phyloP scores from a whole-genome alignment of 768 basidiomycete genomes.

The Mrakia blollopis region DNA sequence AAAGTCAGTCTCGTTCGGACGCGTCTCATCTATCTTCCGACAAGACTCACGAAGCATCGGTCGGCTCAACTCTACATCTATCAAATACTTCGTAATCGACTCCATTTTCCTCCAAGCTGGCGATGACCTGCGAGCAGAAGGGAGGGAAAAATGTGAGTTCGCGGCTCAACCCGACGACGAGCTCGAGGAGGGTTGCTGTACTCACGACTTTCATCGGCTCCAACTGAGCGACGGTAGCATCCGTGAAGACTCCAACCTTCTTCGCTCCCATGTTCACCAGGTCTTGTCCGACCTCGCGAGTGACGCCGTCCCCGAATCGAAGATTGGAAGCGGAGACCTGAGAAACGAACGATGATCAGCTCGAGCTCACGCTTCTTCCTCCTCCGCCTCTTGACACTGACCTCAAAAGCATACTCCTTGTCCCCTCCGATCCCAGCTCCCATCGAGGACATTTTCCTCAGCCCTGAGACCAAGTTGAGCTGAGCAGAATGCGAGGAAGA shows the following conservation, averaged over 20 bases:
- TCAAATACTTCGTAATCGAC: slow-evolving; percentile 78
- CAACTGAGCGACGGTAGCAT: slow-evolving; percentile 74
- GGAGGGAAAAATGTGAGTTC: not conserved
- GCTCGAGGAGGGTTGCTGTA: slow-evolving; percentile 10
- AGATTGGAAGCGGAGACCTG: slow-evolving; percentile 44
- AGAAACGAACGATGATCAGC: not conserved
- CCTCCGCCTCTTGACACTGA: slow-evolving; percentile 30
- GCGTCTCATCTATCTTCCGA: not conserved
- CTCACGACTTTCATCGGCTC: slow-evolving; percentile 74
- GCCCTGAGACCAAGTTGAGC: slow-evolving; percentile 15
- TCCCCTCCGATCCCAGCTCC: slow-evolving; percentile 36
- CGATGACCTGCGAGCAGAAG: slow-evolving; percentile 56
- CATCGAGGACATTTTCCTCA: slow-evolving; percentile 15
- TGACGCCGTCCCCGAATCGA: slow-evolving; percentile 42
- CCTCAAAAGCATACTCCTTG: slow-evolving; percentile 44
- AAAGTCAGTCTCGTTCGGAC: not conserved
- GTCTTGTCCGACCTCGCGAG: slow-evolving; percentile 41
- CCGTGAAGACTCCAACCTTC: slow-evolving; percentile 90
- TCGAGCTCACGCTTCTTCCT: not conserved
- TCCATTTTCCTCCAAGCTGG: slow-evolving; percentile 69
- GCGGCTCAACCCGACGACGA: not conserved
- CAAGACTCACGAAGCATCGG: slow-evolving; percentile 54
- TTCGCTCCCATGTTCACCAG: slow-evolving; percentile 36
- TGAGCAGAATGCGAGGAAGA: slow-evolving; percentile 1
- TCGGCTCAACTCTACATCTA: slow-evolving; percentile 80